phyloP scores from a whole-genome alignment of 805 yeast genomes.

The Hanseniaspora nectarophila region DNA sequence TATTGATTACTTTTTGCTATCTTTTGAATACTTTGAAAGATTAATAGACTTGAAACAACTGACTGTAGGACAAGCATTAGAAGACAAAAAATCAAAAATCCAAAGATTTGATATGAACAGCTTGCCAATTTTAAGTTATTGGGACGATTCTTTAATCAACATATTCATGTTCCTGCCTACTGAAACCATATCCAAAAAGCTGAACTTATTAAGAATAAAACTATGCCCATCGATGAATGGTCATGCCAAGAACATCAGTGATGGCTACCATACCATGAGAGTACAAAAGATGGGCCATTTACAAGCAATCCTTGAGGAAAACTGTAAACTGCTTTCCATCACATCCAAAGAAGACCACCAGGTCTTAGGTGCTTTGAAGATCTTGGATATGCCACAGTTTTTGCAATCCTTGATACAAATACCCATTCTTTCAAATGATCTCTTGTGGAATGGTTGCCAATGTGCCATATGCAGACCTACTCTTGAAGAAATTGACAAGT shows the following conservation, averaged over 20 bases:
- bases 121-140: not conserved
- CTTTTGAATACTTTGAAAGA: not conserved
- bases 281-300: constrained; percentile 1
- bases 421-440: constrained; percentile 10
- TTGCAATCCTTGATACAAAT: constrained; percentile 10
- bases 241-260: constrained; percentile 9
- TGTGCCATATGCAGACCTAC: constrained; percentile 3
- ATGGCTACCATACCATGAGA: constrained; percentile 10
- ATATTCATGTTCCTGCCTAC: constrained; percentile 1
- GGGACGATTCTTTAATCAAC: constrained; percentile 2
- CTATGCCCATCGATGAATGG: constrained; percentile 12
- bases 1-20: not conserved
- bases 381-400: constrained; percentile 5
- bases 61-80: constrained; percentile 1
- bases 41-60: not conserved
- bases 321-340: not conserved
- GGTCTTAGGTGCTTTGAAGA: not conserved
- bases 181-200: not conserved
- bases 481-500: not conserved
- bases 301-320: not conserved
- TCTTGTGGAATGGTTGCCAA: constrained; percentile 12
- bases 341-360: not conserved
- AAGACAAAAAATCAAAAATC: not conserved
- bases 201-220: not conserved
- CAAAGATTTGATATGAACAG: constrained; percentile 7